Conservation (phyloP, 176 grass and related monocot genomes). For the Thalia dealbata region DNA sequence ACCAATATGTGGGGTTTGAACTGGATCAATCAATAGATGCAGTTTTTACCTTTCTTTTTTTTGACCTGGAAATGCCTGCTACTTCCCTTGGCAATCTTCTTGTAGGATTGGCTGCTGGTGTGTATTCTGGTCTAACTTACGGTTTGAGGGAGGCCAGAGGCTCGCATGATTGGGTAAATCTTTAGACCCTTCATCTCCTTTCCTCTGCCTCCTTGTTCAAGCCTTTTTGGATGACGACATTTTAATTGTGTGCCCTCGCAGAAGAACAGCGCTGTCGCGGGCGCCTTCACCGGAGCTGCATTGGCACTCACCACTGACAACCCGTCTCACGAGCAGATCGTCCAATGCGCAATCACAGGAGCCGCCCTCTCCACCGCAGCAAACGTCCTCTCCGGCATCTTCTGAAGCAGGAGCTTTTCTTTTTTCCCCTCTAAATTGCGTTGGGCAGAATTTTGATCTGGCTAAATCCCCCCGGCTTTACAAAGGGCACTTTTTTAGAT, state of each 20-base stretch:
- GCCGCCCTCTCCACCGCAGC: slow-evolving; percentile 67
- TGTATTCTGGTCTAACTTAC: slow-evolving; percentile 84
- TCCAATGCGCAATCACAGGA: slow-evolving; percentile 68
- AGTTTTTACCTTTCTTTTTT: too few relatives aligned
- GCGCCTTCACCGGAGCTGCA: slow-evolving; percentile 58
- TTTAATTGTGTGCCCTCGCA: background rate
- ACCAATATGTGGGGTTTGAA: too few relatives aligned
- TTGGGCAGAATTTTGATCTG: too few relatives aligned
- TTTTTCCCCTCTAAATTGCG: too few relatives aligned
- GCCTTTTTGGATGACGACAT: background rate
- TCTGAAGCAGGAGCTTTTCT: slow-evolving; percentile 23
- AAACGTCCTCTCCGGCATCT: slow-evolving; percentile 64
- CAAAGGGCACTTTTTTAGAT: too few relatives aligned
- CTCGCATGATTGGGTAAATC: slow-evolving; percentile 62
- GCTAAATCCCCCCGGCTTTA: too few relatives aligned
- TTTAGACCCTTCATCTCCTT: background rate
- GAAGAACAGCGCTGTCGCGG: slow-evolving; percentile 75
- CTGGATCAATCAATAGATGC: too few relatives aligned
- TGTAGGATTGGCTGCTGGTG: slow-evolving; percentile 67
- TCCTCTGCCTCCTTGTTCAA: background rate
- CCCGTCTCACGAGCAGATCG: slow-evolving; percentile 54
- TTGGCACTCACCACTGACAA: slow-evolving; percentile 51
- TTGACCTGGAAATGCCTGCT: background rate
- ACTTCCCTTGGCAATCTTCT: background rate
- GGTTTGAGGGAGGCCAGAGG: slow-evolving; percentile 73